Base-by-base conservation (phyloP, 306 rosid genomes). In the Boehmeria nivea region DNA sequence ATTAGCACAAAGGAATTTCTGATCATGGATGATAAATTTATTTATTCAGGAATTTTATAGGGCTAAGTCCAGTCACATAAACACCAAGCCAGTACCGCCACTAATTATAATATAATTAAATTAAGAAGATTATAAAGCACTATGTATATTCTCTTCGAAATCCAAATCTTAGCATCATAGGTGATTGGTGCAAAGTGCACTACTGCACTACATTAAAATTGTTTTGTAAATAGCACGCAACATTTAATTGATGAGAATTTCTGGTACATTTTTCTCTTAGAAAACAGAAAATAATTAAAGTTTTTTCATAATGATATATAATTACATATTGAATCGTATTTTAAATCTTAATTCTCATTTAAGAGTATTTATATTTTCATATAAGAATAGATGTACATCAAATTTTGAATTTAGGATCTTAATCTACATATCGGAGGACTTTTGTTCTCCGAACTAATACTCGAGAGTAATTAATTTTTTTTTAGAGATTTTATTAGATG, bases 131-230 rank as follows among this genome's bases (percentile, higher is more conserved):
- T 20, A 12, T 20, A 36, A 34, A 55, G 46, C 60, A 37, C 60
- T 16, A 20, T 55, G 60, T 36, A 55, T 52, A 52, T 36, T 55
- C 28, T 55, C 47, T 37, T 17, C 46, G n/a, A 28, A 31, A 53
- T 18, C 24, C 45, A 34, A 55, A 34, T 55, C 60, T 34, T 34
- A 26, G 40, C 26, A 0, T 36, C 13, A 21, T 37, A 4, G 42
- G 58, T 28, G 34, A 21, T 37, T 15, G 42, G 58, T 28, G 34
- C 36, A 50, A 24, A 24, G 13, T 8, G 40, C 39, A 16, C 15
- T n/a, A 31, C 20, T 8, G 40, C 39, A 16, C 15, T n/a, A 31
- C 20, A 6, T 9, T 12, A 24, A 15, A 11, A 3, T 28, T 16
- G 15, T 51, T 51, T 16, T 51, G 37, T 51, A 23, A 15, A 12